These are phyloP conservation scores for Zoysia pacifica DNA, from an alignment of 176 grass and related monocot species.

Conservation along the genomic window DNA sequence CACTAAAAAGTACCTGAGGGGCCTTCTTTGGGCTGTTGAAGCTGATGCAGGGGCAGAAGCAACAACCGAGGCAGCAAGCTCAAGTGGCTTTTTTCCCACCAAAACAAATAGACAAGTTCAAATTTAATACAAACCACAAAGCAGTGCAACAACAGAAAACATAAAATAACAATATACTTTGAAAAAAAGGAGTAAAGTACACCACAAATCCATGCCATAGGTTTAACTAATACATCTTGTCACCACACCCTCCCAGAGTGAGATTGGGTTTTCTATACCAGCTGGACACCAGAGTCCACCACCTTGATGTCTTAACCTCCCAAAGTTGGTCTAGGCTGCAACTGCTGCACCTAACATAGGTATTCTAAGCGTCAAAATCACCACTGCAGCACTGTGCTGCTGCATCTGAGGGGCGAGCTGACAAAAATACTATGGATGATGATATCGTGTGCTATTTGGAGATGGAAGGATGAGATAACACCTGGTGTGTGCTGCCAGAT, in stretches of 20 bases:
- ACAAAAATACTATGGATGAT: neutral
- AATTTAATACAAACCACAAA: neutral
- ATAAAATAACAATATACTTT: neutral
- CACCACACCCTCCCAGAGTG: neutral
- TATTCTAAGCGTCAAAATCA: neutral
- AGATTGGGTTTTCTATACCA: neutral
- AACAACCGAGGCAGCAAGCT: constrained; percentile 67
- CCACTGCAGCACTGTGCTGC: neutral
- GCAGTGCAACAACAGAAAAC: neutral
- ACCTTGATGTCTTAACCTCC: neutral
- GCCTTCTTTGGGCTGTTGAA: constrained; percentile 58
- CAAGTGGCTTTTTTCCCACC: constrained; percentile 51
- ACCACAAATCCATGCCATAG: neutral
- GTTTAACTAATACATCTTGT: neutral
- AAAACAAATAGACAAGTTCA: constrained; percentile 39
- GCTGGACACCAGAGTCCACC: neutral
- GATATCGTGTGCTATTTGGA: neutral
- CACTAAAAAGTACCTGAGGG: constrained; percentile 57
- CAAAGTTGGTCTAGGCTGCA: neutral
- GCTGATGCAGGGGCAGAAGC: constrained; percentile 27
- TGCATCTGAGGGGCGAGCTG: neutral
- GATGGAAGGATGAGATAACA: neutral
- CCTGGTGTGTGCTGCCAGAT: neutral
- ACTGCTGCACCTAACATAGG: neutral
- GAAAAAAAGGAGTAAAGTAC: neutral